phyloP scores from a whole-genome alignment of 2,329 filamentous ascomycete species.

The Talaromyces sp. region DNA sequence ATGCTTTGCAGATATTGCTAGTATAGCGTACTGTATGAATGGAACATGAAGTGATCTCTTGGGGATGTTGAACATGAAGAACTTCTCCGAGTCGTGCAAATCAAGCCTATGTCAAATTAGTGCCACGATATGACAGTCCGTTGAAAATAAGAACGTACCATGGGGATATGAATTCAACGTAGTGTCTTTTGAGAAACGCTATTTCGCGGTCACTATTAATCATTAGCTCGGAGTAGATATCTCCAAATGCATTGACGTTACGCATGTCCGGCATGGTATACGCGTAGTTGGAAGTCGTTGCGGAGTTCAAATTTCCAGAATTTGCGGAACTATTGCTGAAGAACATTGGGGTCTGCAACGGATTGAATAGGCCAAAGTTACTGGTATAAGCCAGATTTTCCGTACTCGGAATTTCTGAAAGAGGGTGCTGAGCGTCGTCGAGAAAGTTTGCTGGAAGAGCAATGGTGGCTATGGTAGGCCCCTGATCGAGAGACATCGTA shows the following conservation, averaged over 20 bases:
- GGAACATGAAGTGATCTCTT: conserved; percentile 32
- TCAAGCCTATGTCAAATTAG: conserved; percentile 30
- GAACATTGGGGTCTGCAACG: background rate
- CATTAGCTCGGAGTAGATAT: conserved; percentile 34
- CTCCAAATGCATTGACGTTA: conserved; percentile 20
- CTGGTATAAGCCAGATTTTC: background rate
- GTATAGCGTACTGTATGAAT: conserved; percentile 33
- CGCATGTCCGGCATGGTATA: background rate
- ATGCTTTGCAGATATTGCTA: conserved; percentile 39
- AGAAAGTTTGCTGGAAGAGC: background rate
- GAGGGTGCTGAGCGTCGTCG: background rate
- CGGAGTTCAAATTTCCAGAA: background rate
- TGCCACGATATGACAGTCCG: background rate
- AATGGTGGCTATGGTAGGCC: background rate
- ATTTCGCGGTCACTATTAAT: conserved; percentile 36
- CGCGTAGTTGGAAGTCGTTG: background rate
- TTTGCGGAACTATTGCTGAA: background rate
- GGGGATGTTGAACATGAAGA: conserved; percentile 35
- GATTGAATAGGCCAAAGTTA: background rate
- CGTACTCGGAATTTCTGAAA: background rate
- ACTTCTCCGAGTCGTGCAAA: conserved; percentile 36
- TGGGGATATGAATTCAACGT: conserved; percentile 30
- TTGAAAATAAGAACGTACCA: conserved; percentile 24
- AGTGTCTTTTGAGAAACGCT: conserved; percentile 36
- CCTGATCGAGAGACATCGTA: background rate